Evolutionary conservation across 108 stramenopile genomes (phyloP).

Genomic region (Aurantiochytrium sp.): DNA sequence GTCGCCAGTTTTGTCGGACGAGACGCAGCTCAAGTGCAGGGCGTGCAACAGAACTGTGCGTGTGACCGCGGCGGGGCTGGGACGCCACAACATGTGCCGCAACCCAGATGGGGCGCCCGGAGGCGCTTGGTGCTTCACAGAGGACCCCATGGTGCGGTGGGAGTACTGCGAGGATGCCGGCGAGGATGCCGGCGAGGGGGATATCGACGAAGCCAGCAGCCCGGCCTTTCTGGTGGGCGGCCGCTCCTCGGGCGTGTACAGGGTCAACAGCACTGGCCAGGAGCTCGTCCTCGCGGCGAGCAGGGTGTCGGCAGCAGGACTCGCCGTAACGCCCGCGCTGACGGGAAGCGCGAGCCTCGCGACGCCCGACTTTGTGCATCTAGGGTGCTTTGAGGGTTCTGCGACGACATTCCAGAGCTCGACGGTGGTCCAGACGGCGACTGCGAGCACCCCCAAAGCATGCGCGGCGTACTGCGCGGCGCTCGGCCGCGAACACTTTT

Average conservation of each 20-base stretch:
- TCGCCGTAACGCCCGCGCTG: neutral
- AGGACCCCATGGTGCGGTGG: neutral
- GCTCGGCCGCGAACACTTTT: neutral
- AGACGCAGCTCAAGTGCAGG: neutral
- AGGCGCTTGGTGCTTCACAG: slow-evolving; percentile 4
- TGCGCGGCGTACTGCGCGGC: neutral
- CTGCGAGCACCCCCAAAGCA: neutral
- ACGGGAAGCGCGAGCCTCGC: neutral
- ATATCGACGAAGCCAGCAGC: neutral
- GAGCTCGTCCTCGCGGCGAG: neutral
- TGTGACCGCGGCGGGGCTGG: neutral
- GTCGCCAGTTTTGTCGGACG: neutral
- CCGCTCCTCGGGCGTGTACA: neutral
- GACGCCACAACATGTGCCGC: neutral
- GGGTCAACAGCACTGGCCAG: neutral
- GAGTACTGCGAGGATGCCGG: neutral
- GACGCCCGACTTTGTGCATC: neutral
- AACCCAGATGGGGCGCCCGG: neutral
- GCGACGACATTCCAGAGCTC: neutral
- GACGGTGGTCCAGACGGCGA: neutral
- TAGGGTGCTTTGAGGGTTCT: neutral
- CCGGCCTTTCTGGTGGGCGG: neutral
- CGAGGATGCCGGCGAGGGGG: neutral
- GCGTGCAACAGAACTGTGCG: neutral
- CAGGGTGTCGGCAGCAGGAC: neutral